A percentile compares a stretch with the other conserved stretches of the same genome.
These are phyloP conservation scores for Candida pseudofarinosa DNA, from an alignment of 805 yeast species.

Conservation along the genomic window DNA sequence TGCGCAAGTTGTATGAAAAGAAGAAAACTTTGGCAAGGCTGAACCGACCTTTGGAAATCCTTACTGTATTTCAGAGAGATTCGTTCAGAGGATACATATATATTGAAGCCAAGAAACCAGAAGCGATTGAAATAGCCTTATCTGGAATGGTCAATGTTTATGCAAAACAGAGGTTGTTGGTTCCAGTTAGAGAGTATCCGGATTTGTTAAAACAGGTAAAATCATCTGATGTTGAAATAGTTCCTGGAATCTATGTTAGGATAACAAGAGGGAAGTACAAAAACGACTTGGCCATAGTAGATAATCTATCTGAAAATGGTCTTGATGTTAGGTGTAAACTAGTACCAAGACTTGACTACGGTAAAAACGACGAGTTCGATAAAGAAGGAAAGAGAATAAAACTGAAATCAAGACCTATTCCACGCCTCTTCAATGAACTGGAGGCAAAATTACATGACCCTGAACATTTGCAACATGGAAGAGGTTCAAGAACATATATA, in stretches of 20 bases:
- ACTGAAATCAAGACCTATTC: slow-evolving; percentile 73
- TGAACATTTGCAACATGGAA: slow-evolving; percentile 62
- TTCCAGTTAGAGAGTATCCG: slow-evolving; percentile 94
- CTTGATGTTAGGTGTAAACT: slow-evolving; percentile 90
- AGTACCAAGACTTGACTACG: slow-evolving; percentile 92
- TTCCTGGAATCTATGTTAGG: slow-evolving; percentile 91
- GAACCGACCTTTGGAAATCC: slow-evolving; percentile 75
- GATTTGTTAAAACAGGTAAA: slow-evolving; percentile 86
- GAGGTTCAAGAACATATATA: slow-evolving; percentile 56
- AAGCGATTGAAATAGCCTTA: slow-evolving; percentile 85
- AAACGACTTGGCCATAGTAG: slow-evolving; percentile 90
- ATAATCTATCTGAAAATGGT: slow-evolving; percentile 90
- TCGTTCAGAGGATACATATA: slow-evolving; percentile 88
- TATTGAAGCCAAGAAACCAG: slow-evolving; percentile 89
- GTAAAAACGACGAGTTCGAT: slow-evolving; percentile 55
- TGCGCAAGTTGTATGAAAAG: slow-evolving; percentile 78
- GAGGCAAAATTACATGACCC: slow-evolving; percentile 87
- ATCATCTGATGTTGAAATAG: slow-evolving; percentile 79
- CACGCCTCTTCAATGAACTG: slow-evolving; percentile 79
- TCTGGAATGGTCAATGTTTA: slow-evolving; percentile 88
- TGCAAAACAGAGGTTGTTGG: slow-evolving; percentile 67
- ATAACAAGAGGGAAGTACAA: slow-evolving; percentile 87
- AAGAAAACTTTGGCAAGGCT: slow-evolving; percentile 73
- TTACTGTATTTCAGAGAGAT: slow-evolving; percentile 91
- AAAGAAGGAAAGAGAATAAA: slow-evolving; percentile 42